Conservation (phyloP, 768 basidiomycete genomes). For the Lactarius quietus region DNA sequence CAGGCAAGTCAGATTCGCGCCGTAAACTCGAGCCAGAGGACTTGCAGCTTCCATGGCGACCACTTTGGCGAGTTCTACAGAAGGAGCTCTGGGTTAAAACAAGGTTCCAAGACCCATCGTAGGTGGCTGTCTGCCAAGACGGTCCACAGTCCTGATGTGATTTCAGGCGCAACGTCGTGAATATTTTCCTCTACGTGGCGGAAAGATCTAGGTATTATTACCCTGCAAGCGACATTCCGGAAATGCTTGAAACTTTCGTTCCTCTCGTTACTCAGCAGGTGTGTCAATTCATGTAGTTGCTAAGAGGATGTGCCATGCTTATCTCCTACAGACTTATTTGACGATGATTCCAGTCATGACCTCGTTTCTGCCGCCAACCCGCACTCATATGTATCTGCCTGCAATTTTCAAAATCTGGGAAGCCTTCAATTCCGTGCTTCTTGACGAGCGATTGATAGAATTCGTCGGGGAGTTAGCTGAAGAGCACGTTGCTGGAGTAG, state of each 20-base stretch:
- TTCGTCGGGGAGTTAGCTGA: constrained; percentile 66
- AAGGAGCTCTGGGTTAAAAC: constrained; percentile 75
- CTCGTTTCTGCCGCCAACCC: constrained; percentile 70
- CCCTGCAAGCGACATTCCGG: constrained; percentile 56
- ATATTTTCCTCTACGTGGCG: constrained; percentile 70
- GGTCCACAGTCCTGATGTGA: constrained; percentile 7
- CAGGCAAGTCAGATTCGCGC: constrained; percentile 58
- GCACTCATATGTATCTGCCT: constrained; percentile 66
- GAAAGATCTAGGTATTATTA: constrained; percentile 72
- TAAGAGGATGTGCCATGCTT: not conserved
- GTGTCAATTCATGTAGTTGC: constrained; percentile 29
- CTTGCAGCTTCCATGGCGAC: constrained; percentile 67
- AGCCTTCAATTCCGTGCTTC: constrained; percentile 65
- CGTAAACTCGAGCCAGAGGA: constrained; percentile 66
- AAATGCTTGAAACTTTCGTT: constrained; percentile 69
- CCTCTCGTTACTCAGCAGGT: constrained; percentile 72
- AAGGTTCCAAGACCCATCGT: constrained; percentile 57
- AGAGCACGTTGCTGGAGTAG: constrained; percentile 60
- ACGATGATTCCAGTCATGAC: constrained; percentile 73
- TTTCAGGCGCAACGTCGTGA: constrained; percentile 53
- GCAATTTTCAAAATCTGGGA: constrained; percentile 74
- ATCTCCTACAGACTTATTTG: constrained; percentile 50
- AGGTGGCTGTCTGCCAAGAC: constrained; percentile 29
- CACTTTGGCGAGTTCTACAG: constrained; percentile 70
- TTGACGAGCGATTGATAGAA: constrained; percentile 75